Conservation (phyloP, 129 eudicot genomes). For the Dittrichia graveolens region DNA sequence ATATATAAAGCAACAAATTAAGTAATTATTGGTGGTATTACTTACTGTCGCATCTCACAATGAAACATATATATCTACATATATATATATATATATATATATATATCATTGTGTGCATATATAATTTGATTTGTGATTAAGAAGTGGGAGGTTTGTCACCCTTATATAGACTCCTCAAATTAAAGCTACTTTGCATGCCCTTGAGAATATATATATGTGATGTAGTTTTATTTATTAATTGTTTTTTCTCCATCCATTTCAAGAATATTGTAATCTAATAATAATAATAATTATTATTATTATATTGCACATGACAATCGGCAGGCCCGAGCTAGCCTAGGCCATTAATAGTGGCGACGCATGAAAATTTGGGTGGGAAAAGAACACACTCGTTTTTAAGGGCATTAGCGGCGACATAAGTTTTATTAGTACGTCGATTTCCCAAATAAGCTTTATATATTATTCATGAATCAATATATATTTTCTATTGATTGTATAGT, state of each 20-base stretch:
- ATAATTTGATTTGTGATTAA: conserved; percentile 42
- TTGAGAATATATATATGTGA: conserved; percentile 39
- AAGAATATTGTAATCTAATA: not conserved
- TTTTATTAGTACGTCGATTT: too few relatives aligned
- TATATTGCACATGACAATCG: not conserved
- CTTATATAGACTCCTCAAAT: conserved; percentile 50
- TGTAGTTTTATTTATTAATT: conserved; percentile 41
- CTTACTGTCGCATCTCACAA: conserved; percentile 27
- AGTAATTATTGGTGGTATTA: conserved; percentile 15
- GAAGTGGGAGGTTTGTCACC: conserved; percentile 26
- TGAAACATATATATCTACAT: not conserved
- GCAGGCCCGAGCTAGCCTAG: too few relatives aligned
- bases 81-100: too few relatives aligned
- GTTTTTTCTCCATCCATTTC: not conserved
- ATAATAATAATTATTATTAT: not conserved
- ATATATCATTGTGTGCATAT: conserved; percentile 13
- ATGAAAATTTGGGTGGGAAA: too few relatives aligned
- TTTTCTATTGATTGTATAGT: too few relatives aligned
- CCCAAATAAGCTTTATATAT: too few relatives aligned
- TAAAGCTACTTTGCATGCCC: conserved; percentile 29
- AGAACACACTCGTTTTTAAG: too few relatives aligned
- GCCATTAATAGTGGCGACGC: too few relatives aligned
- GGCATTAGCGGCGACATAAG: too few relatives aligned
- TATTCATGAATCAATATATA: too few relatives aligned
- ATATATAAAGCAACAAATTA: not conserved